Evolutionary conservation across 2,329 filamentous ascomycete species (phyloP).

Genomic region (Chrysoporthe puriensis): DNA sequence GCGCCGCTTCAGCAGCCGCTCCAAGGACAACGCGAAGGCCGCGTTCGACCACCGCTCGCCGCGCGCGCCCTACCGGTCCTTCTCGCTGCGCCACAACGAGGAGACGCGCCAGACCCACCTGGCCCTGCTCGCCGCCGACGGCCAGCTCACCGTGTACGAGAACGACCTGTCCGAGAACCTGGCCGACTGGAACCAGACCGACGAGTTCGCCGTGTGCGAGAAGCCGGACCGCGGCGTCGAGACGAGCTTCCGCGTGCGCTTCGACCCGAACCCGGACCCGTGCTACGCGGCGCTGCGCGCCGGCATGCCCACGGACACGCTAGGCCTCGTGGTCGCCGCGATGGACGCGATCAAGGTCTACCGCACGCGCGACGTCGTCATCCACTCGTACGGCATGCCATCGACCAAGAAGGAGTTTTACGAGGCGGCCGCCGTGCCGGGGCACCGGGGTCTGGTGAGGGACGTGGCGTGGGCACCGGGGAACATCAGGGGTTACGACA

Average conservation of each 20-base stretch:
- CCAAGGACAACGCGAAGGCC: constrained; percentile 48
- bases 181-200: constrained; percentile 73
- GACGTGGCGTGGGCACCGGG: constrained; percentile 93
- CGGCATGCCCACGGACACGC: constrained; percentile 77
- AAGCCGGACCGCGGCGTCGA: constrained; percentile 80
- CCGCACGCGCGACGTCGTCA: constrained; percentile 67
- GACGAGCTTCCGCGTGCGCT: constrained; percentile 81
- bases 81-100: constrained; percentile 83
- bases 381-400: constrained; percentile 53
- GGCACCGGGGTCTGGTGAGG: constrained; percentile 77
- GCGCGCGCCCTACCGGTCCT: constrained; percentile 74
- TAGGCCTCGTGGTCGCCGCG: constrained; percentile 82
- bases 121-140: constrained; percentile 82
- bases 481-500: constrained; percentile 86
- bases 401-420: constrained; percentile 79
- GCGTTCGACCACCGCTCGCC: constrained; percentile 61
- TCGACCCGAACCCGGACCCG: constrained; percentile 85
- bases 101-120: constrained; percentile 82
- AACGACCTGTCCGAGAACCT: constrained; percentile 84
- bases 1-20: constrained; percentile 75
- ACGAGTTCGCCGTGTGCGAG: constrained; percentile 74
- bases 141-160: constrained; percentile 78
- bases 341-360: constrained; percentile 85
- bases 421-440: constrained; percentile 74
- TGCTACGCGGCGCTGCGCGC: constrained; percentile 77